These are phyloP conservation scores for Fusarium irregulare DNA, from an alignment of 2,329 filamentous ascomycete species.

Conservation along the genomic window DNA sequence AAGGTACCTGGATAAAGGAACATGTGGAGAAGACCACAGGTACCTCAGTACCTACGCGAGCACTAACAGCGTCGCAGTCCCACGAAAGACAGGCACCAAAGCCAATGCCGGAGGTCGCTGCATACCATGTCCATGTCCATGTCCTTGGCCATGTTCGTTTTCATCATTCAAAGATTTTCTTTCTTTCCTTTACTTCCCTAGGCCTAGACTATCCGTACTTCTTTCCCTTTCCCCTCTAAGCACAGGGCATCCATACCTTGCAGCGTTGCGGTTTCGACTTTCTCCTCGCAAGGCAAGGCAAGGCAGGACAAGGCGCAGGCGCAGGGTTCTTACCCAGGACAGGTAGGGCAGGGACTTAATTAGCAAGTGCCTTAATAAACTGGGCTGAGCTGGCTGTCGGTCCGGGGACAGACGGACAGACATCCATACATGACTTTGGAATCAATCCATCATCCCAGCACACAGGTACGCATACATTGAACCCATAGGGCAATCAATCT, in stretches of 20 bases:
- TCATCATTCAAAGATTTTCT: constrained; percentile 7
- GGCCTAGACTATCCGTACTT: neutral
- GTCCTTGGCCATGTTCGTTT: constrained; percentile 21
- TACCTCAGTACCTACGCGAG: neutral
- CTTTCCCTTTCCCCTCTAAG: neutral
- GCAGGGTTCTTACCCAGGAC: neutral
- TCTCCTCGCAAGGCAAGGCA: constrained; percentile 4
- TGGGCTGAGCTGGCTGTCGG: constrained; percentile 5
- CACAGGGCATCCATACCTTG: neutral
- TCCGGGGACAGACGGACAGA: constrained; percentile 4
- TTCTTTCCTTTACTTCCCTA: neutral
- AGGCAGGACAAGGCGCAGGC: neutral
- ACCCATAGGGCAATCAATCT: neutral
- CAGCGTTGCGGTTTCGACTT: constrained; percentile 7
- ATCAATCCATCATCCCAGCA: constrained; percentile 2
- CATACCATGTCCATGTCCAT: constrained; percentile 28
- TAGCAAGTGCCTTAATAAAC: constrained; percentile 5
- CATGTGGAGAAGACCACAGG: constrained; percentile 23
- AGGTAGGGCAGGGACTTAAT: neutral
- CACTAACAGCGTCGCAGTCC: constrained; percentile 19
- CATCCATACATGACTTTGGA: neutral
- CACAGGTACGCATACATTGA: neutral
- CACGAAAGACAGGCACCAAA: constrained; percentile 38
- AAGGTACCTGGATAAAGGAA: constrained; percentile 34
- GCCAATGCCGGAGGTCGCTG: constrained; percentile 40